Evolutionary conservation across 2,329 filamentous ascomycete species (phyloP), one percentile per base, ranked within the genome.

Genomic region (Paradendryphiella salina): DNA sequence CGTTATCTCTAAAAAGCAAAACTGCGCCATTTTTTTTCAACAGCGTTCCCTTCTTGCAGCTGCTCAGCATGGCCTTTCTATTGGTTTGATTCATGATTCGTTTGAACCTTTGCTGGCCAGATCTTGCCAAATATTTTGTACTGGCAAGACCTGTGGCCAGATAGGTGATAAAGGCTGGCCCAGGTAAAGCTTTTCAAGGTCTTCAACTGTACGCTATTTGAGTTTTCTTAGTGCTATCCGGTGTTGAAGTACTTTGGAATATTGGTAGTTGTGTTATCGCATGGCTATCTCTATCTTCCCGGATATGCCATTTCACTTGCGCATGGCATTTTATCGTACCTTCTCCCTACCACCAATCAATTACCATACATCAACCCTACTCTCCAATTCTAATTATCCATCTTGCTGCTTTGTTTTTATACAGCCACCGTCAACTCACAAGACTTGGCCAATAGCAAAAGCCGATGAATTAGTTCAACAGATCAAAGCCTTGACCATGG

Each of bases 1-100:
- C 35, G 10, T 39, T 46, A 26, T 40, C 43, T 48, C 29, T 13
- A 39, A 41, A 33, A 47, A 42, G 20, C 32, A 31, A 14, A 15
- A 37, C 11, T 46, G 18, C 36, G 14, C 34, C n/a, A n/a, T 45
- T 45, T 33, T 40, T 26, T 9, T 11, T 18, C 9, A 10, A 31
- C 15, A 45, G 20, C 46, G 38, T 42, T 42, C 33, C 18, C n/a
- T n/a, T 20, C 14, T 21, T 5, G 39, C 14, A 8, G 7, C 9
- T 15, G 18, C 21, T 33, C 3, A 4, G 17, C 39, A 33, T 32
- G 2, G 17, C 17, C 17, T 21, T 31, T 31, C 6, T 11, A 20
- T 21, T 17, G 33, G 26, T 20, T 37, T 13, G 10, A 41, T n/a
- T 13, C 37, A 14, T 39, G 15, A 17, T 13, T 42, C 18, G 9